Evolutionary conservation across 176 grass and related monocot genomes (phyloP), one percentile per base, ranked within the genome.

Genomic region (Raddia distichophylla): DNA sequence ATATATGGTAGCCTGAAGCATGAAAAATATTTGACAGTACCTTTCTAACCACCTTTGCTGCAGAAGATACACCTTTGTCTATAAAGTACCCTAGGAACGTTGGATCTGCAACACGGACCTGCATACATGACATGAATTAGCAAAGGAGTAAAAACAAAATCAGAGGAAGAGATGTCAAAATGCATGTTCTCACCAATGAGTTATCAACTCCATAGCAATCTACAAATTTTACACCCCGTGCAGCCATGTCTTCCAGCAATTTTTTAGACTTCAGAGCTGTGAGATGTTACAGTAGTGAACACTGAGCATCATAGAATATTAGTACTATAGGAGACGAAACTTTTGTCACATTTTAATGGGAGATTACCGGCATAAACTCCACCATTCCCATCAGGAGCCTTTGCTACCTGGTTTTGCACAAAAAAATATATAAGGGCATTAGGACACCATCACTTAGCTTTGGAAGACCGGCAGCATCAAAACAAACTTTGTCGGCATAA

Each of bases 201-300:
- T 99, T 99, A 73, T 99, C 96, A 58, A 99, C 96, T 60, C 93
- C 96, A n/a, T 95, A 99, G 79, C 90, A 95, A 77, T 99, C 96
- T 51, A 99, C 84, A 79, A 90, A 99, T 77, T 91, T 99, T 44
- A 99, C 93, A 34, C 96, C 96, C 59, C 89, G 86, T 55, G 62
- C 60, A 48, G 89, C 70, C 93, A 95, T 99, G 66, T 99, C 96
- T 84, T 99, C 96, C 53, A 99, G 77, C 53, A 99, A 75, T 77
- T 86, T 99, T 81, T 81, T 82, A 45, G 91, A 99, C 85, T 89
- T 95, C 5, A 99, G 77, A 17, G 91, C 96, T 99, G 88, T 55
- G 49, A 54, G 53, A 77, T 73, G 14, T 74, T 45, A 56, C 51
- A 56, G 8, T 72, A 82, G 27, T 50, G 64, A 75, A 86, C 78